Base-by-base conservation (phyloP, 2,329 filamentous ascomycete genomes). In the Colletotrichum sublineola region DNA sequence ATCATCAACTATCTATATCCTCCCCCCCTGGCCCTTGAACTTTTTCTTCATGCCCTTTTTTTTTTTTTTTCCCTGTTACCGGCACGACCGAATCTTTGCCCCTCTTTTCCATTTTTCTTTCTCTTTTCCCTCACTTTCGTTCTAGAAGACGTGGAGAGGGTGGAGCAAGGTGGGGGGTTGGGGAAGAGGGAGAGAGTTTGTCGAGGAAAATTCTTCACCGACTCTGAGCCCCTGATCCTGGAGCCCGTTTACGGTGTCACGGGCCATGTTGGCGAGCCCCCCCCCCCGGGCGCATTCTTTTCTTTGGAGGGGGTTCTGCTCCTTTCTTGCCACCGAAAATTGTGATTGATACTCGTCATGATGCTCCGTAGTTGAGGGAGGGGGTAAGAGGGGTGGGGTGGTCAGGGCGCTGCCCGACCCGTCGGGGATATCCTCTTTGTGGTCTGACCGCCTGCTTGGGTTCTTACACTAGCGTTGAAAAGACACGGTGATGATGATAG, bases 191-290 rank as follows among this genome's bases (percentile, higher is more conserved):
- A 42, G 56, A 18, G 56, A 20, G 20, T 20, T 18, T 31, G 50
- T 18, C 14, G 29, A 18, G 50, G 12, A 46, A 60, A 42, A 29
- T 42, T 63, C 60, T 63, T 63, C 60, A 63, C 33, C 46, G 60
- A 52, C 61, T 42, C 29, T 6, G 11, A n/a, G 11, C 61, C 61
- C 61, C 61, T 63, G 61, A 24, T 24, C 48, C 42, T 48, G 29
- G 42, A 33, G 24, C 33, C 33, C 20, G 33, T 31, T 36, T 33
- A n/a, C 61, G 61, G 38, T 53, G 46, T 29, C 36, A 63, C 36
- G 24, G 48, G 33, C 48, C 61, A 42, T 15, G 15, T 48, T 42
- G 46, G 48, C 61, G 33, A 42, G 29, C n/a, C n/a, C 38, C 55
- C 55, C 55, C 24, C 55, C 55, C 55, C 24, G 36, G 36, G 7